Conservation (phyloP, 2,329 filamentous ascomycete species). For the Thielaviopsis cerberus region DNA sequence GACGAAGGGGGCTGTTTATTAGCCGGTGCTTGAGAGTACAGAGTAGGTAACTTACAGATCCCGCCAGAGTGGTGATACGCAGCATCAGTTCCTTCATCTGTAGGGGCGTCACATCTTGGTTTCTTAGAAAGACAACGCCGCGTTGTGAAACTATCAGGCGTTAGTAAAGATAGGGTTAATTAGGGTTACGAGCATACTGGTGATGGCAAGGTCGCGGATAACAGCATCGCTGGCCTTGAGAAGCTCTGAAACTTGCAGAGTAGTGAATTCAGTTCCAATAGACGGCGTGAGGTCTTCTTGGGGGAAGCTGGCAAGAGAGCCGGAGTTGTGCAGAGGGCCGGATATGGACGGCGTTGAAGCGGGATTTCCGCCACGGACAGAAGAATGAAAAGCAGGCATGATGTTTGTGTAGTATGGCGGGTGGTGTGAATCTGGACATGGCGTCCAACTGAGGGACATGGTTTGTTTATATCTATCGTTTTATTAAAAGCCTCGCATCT, state of each 20-base stretch:
- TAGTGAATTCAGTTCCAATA: slow-evolving; percentile 35
- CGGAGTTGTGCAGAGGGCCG: slow-evolving; percentile 19
- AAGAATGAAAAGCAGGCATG: slow-evolving; percentile 5
- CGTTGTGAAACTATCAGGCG: slow-evolving; percentile 35
- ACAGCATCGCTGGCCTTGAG: slow-evolving; percentile 37
- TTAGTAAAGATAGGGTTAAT: background rate
- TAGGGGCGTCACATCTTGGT: slow-evolving; percentile 38
- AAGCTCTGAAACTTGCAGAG: slow-evolving; percentile 27
- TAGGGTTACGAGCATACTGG: slow-evolving; percentile 21
- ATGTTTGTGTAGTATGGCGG: background rate
- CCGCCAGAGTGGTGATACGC: slow-evolving; percentile 38
- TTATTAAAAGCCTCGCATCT: background rate
- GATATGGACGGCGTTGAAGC: slow-evolving; percentile 2
- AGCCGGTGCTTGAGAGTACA: background rate
- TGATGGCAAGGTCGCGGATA: slow-evolving; percentile 41
- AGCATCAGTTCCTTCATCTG: slow-evolving; percentile 42
- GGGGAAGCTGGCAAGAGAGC: slow-evolving; percentile 24
- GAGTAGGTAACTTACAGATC: slow-evolving; percentile 15
- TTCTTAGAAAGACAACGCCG: slow-evolving; percentile 46
- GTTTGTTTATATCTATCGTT: background rate
- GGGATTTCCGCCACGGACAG: slow-evolving; percentile 6
- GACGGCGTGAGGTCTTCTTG: slow-evolving; percentile 33
- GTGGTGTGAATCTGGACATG: background rate
- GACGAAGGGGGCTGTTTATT: slow-evolving; percentile 32
- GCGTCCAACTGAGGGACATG: background rate